Evolutionary conservation across 1,139 yeast species (phyloP).

Genomic region (Candida freyschussii): DNA sequence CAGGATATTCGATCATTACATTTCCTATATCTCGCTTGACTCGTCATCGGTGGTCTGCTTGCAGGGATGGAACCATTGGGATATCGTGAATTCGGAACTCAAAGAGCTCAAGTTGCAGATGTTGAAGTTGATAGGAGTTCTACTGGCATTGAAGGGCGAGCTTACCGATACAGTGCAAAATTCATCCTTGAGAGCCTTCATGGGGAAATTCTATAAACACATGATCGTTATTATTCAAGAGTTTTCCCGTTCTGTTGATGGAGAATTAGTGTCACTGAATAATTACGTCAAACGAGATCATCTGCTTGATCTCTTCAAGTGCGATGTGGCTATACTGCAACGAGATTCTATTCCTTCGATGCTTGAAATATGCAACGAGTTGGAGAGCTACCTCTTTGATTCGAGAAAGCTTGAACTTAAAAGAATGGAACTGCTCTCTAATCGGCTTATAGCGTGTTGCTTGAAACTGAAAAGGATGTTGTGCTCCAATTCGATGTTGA

Average conservation of each 20-base stretch:
- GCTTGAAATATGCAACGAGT: not conserved
- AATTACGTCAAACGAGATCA: slow-evolving; percentile 7
- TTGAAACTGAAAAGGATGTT: slow-evolving; percentile 5
- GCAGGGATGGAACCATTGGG: too few species aligned
- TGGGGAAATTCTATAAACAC: too few species aligned
- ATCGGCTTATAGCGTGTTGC: slow-evolving; percentile 1
- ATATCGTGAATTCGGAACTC: too few species aligned
- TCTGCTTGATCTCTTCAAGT: slow-evolving; percentile 10
- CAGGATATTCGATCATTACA: slow-evolving; percentile 9
- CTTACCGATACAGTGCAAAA: too few species aligned
- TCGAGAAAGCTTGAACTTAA: slow-evolving; percentile 1
- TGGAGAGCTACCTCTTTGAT: slow-evolving; percentile 1
- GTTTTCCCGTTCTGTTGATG: too few species aligned
- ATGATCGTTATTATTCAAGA: not conserved
- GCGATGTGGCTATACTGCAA: slow-evolving; percentile 6
- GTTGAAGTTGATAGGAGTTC: too few species aligned
- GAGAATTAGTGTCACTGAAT: slow-evolving; percentile 5
- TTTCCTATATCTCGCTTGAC: slow-evolving; percentile 2
- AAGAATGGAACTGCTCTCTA: not conserved
- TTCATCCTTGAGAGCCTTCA: too few species aligned
- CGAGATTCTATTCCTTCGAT: slow-evolving; percentile 2
- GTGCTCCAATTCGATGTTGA: slow-evolving; percentile 5
- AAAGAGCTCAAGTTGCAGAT: too few species aligned
- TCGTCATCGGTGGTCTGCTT: too few species aligned
- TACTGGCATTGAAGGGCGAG: too few species aligned